Percentiles rank a stretch among this genome's conserved stretches.
These are phyloP conservation scores for Wolfiporia cocos DNA, from an alignment of 1,284 basidiomycete species.

Conservation along the genomic window DNA sequence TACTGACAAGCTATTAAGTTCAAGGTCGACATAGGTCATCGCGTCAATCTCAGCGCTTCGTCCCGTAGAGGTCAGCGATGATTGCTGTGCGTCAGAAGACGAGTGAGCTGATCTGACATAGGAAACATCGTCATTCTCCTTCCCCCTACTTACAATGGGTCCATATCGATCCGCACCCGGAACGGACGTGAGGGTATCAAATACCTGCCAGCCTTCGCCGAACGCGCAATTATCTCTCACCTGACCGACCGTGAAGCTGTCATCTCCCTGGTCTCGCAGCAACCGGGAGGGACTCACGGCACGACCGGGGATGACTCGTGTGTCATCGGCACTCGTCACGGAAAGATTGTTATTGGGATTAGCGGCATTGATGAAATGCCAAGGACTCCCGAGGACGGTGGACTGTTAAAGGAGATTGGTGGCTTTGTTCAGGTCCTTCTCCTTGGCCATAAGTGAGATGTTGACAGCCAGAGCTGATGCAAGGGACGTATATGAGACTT, in stretches of 20 bases:
- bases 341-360: constrained; percentile 22
- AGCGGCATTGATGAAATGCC: constrained; percentile 25
- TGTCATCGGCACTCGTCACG: constrained; percentile 19
- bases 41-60: constrained; percentile 21
- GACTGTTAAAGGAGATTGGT: too few relatives aligned
- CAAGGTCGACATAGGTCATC: constrained; percentile 18
- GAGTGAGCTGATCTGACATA: too few relatives aligned
- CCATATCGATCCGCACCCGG: constrained; percentile 17
- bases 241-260: constrained; percentile 20
- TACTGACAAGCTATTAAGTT: too few relatives aligned
- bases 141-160: constrained; percentile 22
- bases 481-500: too few relatives aligned
- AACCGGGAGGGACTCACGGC: constrained; percentile 2
- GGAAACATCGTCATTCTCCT: constrained; percentile 22
- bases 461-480: too few relatives aligned
- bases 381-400: too few relatives aligned
- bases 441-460: too few relatives aligned
- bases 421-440: too few relatives aligned
- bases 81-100: too few relatives aligned
- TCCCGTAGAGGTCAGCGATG: constrained; percentile 17
- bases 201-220: constrained; percentile 24
- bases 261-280: constrained; percentile 14
- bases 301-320: constrained; percentile 13
- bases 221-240: constrained; percentile 20
- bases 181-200: constrained; percentile 14